Percentiles rank a stretch among this genome's conserved stretches.
phyloP scores from a whole-genome alignment of 768 basidiomycete species.

The Leucocoprinus birnbaumii region DNA sequence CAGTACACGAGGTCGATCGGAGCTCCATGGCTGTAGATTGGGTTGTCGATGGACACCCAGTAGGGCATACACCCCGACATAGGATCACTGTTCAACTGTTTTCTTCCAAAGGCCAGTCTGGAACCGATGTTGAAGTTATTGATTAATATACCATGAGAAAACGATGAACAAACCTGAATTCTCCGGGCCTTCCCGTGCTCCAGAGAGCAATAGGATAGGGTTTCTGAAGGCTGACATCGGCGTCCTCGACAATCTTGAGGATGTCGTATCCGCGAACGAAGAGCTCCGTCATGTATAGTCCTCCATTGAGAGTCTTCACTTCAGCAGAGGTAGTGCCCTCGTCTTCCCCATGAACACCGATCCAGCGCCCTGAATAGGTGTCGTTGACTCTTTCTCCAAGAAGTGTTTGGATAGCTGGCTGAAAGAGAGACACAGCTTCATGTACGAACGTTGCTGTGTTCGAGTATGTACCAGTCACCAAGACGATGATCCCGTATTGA shows the following conservation, averaged over 20 bases:
- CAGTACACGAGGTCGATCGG: constrained; percentile 34
- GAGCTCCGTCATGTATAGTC: constrained; percentile 27
- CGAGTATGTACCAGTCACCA: constrained; percentile 33
- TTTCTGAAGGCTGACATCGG: constrained; percentile 10
- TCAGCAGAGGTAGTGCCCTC: constrained; percentile 16
- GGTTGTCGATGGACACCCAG: constrained; percentile 29
- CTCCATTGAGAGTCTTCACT: constrained; percentile 28
- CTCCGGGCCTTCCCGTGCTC: constrained; percentile 32
- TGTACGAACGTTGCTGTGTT: constrained; percentile 28
- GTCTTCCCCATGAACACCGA: constrained; percentile 17
- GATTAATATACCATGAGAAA: too few relatives aligned
- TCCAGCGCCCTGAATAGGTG: constrained; percentile 33
- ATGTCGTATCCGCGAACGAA: constrained; percentile 32
- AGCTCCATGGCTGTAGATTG: constrained; percentile 24
- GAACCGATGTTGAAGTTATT: too few relatives aligned
- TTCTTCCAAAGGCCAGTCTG: constrained; percentile 27
- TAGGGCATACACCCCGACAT: constrained; percentile 31
- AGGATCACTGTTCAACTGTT: constrained; percentile 21
- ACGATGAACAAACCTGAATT: constrained; percentile 29
- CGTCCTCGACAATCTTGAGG: constrained; percentile 26
- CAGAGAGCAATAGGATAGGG: constrained; percentile 26
- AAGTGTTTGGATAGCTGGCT: constrained; percentile 31
- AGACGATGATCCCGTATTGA: constrained; percentile 38
- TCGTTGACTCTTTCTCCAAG: constrained; percentile 23
- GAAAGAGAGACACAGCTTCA: constrained; percentile 28